Base-by-base conservation (phyloP, 805 yeast species). In the Wilhelminamyces savonicus region DNA sequence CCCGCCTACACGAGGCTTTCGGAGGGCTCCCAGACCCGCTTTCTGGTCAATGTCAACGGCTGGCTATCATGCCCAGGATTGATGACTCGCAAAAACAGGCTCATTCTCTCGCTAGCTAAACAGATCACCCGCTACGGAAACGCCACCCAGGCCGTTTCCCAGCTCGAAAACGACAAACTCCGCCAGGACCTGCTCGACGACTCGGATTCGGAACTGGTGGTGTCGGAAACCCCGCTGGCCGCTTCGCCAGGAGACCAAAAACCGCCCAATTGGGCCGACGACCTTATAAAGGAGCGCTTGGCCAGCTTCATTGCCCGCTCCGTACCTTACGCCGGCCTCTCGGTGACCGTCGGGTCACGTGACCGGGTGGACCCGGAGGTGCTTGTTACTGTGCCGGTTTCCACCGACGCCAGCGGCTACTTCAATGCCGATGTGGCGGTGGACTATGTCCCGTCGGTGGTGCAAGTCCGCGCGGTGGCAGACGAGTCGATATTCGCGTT, bases 41-140 rank as follows among this genome's bases (percentile, higher is more conserved):
- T 61, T 29, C 74, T 62, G 39, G 70, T 71, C 23, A 75, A 76
- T 21, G 74, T 88, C 3, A 67, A 83, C 25, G 95, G 96, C 5
- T 74, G 82, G 71, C 58, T 82, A 16, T 66, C 74, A 8, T 66
- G 82, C 24, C 85, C 87, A 0, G 94, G 94, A 1, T 61, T 70
- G 7, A 71, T 76, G 65, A 70, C 73, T 18, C 63, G 94, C 24
- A 85, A 81, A 46, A 85, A 86, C 52, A 61, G 78, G 34, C 51
- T 88, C 25, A 62, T 88, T 19, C 51, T 82, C 14, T 69, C 86
- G 1, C 54, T 86, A 25, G 84, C 86, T 3, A 74, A 74, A 36
- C 86, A 83, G 51, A 59, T 82, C 28, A 71, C 78, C 0, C 72
- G 75, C 28, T 56, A 52, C 32, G 36, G 40, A n/a, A 26, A 34